Evolutionary conservation across 2,329 filamentous ascomycete species (phyloP).

Genomic region (Colletotrichum horii): DNA sequence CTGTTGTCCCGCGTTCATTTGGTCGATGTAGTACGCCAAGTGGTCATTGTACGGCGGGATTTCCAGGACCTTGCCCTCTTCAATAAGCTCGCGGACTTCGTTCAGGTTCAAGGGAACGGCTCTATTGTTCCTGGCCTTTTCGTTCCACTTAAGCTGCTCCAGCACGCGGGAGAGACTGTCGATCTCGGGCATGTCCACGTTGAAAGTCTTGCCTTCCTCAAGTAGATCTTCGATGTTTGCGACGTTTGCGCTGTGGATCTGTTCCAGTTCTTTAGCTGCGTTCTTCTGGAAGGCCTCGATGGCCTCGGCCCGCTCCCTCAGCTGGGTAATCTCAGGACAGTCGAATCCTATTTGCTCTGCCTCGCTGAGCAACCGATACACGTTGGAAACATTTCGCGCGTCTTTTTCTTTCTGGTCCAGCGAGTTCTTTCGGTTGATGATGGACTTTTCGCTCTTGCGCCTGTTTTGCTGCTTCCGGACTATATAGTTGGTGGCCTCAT

Average conservation of each 20-base stretch:
- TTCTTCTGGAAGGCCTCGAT: slow-evolving; percentile 85
- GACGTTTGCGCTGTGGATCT: slow-evolving; percentile 66
- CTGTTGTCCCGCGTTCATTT: slow-evolving; percentile 76
- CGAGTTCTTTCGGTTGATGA: slow-evolving; percentile 66
- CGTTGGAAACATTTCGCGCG: slow-evolving; percentile 86
- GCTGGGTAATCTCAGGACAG: slow-evolving; percentile 84
- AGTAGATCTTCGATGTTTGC: slow-evolving; percentile 87
- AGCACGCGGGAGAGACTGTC: slow-evolving; percentile 81
- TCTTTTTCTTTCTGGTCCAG: slow-evolving; percentile 85
- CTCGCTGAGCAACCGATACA: slow-evolving; percentile 81
- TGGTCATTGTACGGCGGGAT: slow-evolving; percentile 84
- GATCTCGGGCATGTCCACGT: slow-evolving; percentile 89
- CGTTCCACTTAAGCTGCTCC: slow-evolving; percentile 88
- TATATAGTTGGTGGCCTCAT: slow-evolving; percentile 95
- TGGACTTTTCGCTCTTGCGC: slow-evolving; percentile 90
- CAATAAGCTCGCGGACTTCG: slow-evolving; percentile 80
- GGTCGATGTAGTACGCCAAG: slow-evolving; percentile 75
- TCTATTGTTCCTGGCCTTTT: slow-evolving; percentile 71
- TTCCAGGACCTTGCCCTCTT: slow-evolving; percentile 76
- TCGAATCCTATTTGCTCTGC: slow-evolving; percentile 92
- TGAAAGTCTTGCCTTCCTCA: slow-evolving; percentile 88
- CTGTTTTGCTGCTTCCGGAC: slow-evolving; percentile 97
- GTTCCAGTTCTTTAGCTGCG: slow-evolving; percentile 73
- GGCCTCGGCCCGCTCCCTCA: slow-evolving; percentile 83
- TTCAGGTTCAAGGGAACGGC: slow-evolving; percentile 73